A percentile compares a stretch with the other conserved stretches of the same genome.
Conservation (phyloP, 495 filamentous ascomycete genomes). For the Hyaloscypha bicolor region DNA sequence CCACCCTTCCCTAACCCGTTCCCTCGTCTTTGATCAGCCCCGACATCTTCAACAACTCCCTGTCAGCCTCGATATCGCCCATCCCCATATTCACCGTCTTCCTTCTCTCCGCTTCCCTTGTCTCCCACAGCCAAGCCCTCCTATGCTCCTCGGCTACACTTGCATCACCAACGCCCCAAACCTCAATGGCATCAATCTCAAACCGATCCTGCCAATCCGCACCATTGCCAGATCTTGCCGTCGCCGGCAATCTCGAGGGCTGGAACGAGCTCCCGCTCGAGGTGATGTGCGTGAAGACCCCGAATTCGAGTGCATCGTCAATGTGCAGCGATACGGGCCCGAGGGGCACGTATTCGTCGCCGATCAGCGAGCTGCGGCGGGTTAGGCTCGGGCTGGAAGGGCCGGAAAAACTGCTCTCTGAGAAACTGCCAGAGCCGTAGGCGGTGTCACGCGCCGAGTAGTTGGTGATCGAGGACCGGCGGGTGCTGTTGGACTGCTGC, state of each 20-base stretch:
- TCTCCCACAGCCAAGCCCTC: conserved; percentile 10
- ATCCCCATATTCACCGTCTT: conserved; percentile 3
- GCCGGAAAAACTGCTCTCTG: conserved; percentile 3
- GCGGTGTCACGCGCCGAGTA: conserved; percentile 15
- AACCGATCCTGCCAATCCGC: conserved; percentile 16
- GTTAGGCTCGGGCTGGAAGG: conserved; percentile 10
- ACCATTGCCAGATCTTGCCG: conserved; percentile 2
- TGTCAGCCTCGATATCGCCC: conserved; percentile 8
- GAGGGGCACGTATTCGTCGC: conserved; percentile 7
- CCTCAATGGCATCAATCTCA: conserved; percentile 18
- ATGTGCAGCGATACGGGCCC: conserved; percentile 11
- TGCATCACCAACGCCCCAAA: conserved; percentile 14
- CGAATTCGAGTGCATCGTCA: conserved; percentile 14
- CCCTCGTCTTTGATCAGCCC: conserved; percentile 9
- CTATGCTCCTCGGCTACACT: conserved; percentile 13
- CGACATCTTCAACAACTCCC: conserved; percentile 13
- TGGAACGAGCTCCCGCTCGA: conserved; percentile 1
- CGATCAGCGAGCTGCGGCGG: conserved; percentile 13
- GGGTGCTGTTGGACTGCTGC: conserved; percentile 9
- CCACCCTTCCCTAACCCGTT: conserved; percentile 4
- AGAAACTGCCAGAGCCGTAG: conserved; percentile 11
- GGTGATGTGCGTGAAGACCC: conserved; percentile 14
- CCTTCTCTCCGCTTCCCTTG: conserved; percentile 10
- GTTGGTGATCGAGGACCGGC: conserved; percentile 8
- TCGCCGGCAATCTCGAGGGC: neutral